Evolutionary conservation across 2,329 filamentous ascomycete species (phyloP).

Genomic region (Clonostachys byssicola): DNA sequence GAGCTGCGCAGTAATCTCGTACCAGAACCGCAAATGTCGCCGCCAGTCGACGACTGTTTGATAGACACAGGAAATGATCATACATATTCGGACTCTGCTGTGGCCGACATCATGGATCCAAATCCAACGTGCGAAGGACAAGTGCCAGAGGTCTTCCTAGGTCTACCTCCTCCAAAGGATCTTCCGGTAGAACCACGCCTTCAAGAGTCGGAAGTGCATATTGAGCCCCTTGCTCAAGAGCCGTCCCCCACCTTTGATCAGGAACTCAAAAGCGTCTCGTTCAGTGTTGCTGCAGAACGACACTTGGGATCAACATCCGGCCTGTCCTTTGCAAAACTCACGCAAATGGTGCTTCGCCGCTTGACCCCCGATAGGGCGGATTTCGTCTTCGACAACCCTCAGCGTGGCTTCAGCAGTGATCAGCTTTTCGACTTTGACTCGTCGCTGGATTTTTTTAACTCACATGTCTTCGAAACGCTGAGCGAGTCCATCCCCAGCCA

Average conservation of each 20-base stretch:
- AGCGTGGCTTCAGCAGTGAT: constrained; percentile 4
- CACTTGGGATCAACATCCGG: constrained; percentile 38
- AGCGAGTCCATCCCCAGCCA: constrained; percentile 14
- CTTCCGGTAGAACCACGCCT: background rate
- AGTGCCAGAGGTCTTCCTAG: too few relatives aligned
- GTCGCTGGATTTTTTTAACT: constrained; percentile 14
- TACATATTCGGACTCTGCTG: too few relatives aligned
- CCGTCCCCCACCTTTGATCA: constrained; percentile 15
- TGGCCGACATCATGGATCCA: too few relatives aligned
- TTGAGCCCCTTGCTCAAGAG: background rate
- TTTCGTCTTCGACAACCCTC: constrained; percentile 27
- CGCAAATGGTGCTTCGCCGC: constrained; percentile 32
- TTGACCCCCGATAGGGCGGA: constrained; percentile 34
- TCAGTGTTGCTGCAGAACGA: constrained; percentile 36
- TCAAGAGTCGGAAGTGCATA: constrained; percentile 1
- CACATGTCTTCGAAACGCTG: constrained; percentile 11
- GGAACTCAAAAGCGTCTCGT: constrained; percentile 29
- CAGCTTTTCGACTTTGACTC: constrained; percentile 15
- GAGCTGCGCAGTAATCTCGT: constrained; percentile 8
- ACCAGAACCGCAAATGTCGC: background rate
- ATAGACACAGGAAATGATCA: too few relatives aligned
- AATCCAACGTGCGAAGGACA: too few relatives aligned
- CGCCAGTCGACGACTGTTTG: background rate
- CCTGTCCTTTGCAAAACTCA: constrained; percentile 36
- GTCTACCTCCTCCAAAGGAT: too few relatives aligned